Evolutionary conservation across 1,139 yeast genomes (phyloP).

Genomic region (Zygotorulaspora mrakii): DNA sequence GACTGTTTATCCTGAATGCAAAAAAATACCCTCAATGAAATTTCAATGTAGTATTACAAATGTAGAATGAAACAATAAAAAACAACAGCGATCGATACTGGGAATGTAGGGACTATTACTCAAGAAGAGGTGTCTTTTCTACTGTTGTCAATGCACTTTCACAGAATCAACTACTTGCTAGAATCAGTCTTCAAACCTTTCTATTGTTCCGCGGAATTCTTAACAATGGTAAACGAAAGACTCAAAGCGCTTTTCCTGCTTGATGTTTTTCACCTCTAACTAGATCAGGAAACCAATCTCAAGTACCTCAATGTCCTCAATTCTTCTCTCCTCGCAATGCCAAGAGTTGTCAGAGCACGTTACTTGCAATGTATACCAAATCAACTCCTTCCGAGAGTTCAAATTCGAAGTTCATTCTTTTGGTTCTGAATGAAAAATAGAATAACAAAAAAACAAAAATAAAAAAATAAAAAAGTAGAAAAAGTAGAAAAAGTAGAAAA

Average conservation of each 20-base stretch:
- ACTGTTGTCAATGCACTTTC: neutral
- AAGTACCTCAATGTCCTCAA: too few relatives aligned
- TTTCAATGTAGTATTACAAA: too few relatives aligned
- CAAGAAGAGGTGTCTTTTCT: too few relatives aligned
- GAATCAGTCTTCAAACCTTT: neutral
- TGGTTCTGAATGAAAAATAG: neutral
- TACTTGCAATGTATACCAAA: constrained; percentile 2
- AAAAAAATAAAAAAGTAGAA: too few relatives aligned
- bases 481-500: too few relatives aligned
- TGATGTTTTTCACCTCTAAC: neutral
- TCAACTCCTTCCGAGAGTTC: neutral
- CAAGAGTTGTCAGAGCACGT: too few relatives aligned
- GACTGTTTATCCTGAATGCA: neutral
- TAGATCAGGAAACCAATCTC: too few relatives aligned
- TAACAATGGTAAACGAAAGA: neutral
- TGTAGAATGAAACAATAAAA: too few relatives aligned
- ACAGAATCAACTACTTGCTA: neutral
- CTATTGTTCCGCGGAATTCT: neutral
- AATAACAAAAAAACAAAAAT: neutral
- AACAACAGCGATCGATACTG: too few relatives aligned
- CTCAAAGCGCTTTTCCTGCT: neutral
- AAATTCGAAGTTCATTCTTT: constrained; percentile 2
- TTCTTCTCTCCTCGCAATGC: too few relatives aligned
- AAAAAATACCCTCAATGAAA: neutral
- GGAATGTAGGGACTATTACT: too few relatives aligned